These are phyloP conservation scores for Neurospora sp. DNA, from an alignment of 495 filamentous ascomycete genomes.

Conservation along the genomic window DNA sequence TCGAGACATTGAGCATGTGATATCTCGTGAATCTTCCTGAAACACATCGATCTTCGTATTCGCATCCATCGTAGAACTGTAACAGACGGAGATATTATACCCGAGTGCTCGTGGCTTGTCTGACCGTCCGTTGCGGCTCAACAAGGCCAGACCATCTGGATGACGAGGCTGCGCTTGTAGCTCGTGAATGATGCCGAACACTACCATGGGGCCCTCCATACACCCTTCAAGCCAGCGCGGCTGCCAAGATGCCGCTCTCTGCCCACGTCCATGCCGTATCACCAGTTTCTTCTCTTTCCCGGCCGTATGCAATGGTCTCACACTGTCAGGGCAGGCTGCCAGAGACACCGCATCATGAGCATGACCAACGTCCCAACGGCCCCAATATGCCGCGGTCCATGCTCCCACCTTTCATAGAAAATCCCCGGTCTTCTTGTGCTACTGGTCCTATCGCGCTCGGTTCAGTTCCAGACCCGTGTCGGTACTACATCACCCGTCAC, in stretches of 20 bases:
- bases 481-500: background rate
- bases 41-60: constrained; percentile 48
- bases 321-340: background rate
- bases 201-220: background rate
- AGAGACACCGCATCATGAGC: background rate
- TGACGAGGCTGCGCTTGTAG: background rate
- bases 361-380: background rate
- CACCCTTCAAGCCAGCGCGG: background rate
- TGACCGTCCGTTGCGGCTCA: background rate
- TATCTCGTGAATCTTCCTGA: constrained; percentile 53
- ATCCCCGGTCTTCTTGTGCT: background rate
- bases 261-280: background rate
- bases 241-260: background rate
- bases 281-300: background rate
- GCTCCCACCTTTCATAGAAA: background rate
- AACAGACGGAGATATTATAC: background rate
- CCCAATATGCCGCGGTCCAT: background rate
- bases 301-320: background rate
- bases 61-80: background rate
- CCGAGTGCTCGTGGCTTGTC: constrained; percentile 11
- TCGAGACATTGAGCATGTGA: constrained; percentile 48
- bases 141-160: background rate
- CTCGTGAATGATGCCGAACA: background rate
- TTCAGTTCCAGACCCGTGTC: background rate
- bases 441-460: background rate